phyloP scores from a whole-genome alignment of 371 early-diverging fungal genomes.

The Mucor plumbeus region DNA sequence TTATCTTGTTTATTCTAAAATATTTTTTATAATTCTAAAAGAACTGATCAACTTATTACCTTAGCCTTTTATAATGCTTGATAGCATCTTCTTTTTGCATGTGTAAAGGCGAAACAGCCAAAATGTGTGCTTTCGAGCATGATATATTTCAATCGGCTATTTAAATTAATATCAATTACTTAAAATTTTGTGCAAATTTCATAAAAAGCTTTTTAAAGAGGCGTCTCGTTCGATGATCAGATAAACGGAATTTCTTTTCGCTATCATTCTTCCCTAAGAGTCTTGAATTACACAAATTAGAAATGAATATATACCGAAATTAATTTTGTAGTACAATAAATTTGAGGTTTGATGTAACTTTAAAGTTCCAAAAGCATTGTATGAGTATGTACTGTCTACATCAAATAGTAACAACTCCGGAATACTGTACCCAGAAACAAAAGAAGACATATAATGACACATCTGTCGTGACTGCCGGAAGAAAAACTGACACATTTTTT shows the following conservation, averaged over 20 bases:
- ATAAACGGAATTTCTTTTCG: neutral
- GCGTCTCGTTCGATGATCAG: neutral
- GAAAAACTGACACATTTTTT: conserved; percentile 7
- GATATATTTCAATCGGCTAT: neutral
- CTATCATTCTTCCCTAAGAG: neutral
- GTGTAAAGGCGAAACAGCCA: too few relatives aligned
- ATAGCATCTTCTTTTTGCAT: too few relatives aligned
- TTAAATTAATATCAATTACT: neutral
- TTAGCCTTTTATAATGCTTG: too few relatives aligned
- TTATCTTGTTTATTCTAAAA: too few relatives aligned
- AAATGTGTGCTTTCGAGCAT: too few relatives aligned
- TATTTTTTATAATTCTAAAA: too few relatives aligned
- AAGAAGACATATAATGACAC: conserved; percentile 2
- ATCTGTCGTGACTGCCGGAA: neutral
- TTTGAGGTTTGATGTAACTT: too few relatives aligned
- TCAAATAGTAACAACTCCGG: too few relatives aligned
- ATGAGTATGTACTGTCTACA: too few relatives aligned
- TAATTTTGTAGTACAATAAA: neutral
- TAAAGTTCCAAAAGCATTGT: too few relatives aligned
- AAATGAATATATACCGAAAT: neutral
- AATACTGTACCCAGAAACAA: neutral
- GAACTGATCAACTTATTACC: too few relatives aligned
- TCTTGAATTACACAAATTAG: neutral
- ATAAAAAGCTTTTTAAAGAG: neutral
- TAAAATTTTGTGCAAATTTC: neutral